Evolutionary conservation across 768 basidiomycete genomes (phyloP), one percentile per base, ranked within the genome.

Genomic region (Tubosaeta sp.): DNA sequence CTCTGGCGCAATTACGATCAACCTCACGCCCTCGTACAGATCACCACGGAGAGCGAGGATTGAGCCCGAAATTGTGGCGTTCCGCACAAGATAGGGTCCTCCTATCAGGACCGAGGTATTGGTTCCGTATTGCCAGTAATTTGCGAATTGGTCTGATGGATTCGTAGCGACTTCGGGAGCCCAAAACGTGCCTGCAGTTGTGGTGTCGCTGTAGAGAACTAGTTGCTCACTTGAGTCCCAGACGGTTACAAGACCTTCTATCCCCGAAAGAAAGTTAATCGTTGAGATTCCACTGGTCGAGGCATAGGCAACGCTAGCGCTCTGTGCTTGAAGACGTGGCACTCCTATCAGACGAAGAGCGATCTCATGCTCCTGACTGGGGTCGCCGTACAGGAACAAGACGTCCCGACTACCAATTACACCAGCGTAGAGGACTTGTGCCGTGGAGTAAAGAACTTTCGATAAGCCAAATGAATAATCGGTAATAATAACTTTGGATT

Each of bases 111-210:
- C 73, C 11, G 84, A 80, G 4, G 74, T 64, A 58, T 90, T 90
- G 21, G 85, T 83, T 24, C 90, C 89, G 45, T 88, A 70, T 46
- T 81, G 74, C 84, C 85, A 91, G 73, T 74, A 90, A 57, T 79
- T 81, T 36, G 71, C 71, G 49, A 84, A 73, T 12, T 76, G 71
- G 25, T 75, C 68, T 4, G 61, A 66, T 18, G 53, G 36, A 6
- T 62, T 55, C 1, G 70, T 68, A 6, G 82, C 66, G 38, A 91
- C 73, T 16, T 79, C 75, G 2, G 91, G 91, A 5, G 84, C 75
- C 83, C 86, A 93, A 72, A 90, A 89, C 0, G 83, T 84, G 27
- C 76, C 78, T 3, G 84, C 83, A 0, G 85, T 86, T 13, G 61
- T 69, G 0, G 81, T 75, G 60, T 91, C 88, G 7, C 81, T 79